These are phyloP conservation scores for Euptelea pleiosperma DNA, from an alignment of 164 flowering plant species.

Conservation along the genomic window DNA sequence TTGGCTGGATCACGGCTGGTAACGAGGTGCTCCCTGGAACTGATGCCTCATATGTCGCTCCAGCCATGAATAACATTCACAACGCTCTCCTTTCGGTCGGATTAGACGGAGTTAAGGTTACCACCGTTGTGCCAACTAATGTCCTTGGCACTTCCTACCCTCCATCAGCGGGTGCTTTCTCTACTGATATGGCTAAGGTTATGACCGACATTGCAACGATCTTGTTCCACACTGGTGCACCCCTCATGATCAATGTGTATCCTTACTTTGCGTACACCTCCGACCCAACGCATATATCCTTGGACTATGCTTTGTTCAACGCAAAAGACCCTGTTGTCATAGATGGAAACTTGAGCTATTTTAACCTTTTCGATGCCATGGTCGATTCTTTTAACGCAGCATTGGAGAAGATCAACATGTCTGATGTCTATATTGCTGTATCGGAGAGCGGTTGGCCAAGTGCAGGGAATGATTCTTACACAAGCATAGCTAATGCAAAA, in stretches of 20 bases:
- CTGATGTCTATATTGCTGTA: conserved; percentile 11
- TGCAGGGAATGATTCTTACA: conserved; percentile 20
- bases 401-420: conserved; percentile 17
- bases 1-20: conserved; percentile 19
- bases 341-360: conserved; percentile 23
- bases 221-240: not conserved
- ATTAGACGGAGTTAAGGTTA: conserved; percentile 8
- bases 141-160: conserved; percentile 12
- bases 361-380: conserved; percentile 29
- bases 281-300: conserved; percentile 5
- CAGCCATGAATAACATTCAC: conserved; percentile 17
- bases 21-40: conserved; percentile 23
- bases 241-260: conserved; percentile 24
- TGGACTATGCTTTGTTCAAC: conserved; percentile 15
- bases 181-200: not conserved
- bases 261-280: conserved; percentile 28
- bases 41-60: not conserved
- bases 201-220: conserved; percentile 5
- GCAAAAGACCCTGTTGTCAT: not conserved
- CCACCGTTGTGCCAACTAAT: conserved; percentile 10
- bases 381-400: conserved; percentile 32
- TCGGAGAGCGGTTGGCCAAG: conserved; percentile 37
- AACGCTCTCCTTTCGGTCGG: conserved; percentile 11
- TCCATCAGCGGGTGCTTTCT: conserved; percentile 18
- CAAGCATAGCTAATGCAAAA: conserved; percentile 17